Evolutionary conservation across 179 eudicot genomes (phyloP).

Genomic region (Carnegiea gigantea): DNA sequence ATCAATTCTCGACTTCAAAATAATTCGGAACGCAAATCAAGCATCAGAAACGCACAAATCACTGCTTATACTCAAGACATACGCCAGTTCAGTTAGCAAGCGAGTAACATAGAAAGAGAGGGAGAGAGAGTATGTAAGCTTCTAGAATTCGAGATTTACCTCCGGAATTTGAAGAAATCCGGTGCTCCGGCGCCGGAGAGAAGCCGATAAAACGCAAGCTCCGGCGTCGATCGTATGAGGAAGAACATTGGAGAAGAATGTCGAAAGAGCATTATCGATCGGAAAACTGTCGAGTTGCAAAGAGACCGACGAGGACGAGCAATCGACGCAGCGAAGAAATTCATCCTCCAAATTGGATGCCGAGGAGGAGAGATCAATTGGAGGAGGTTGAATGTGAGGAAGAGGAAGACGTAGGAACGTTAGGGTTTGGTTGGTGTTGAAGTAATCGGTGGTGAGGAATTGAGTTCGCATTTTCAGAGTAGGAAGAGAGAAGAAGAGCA

Average conservation of each 20-base stretch:
- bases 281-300: conserved; percentile 38
- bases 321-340: conserved; percentile 31
- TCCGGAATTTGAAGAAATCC: conserved; percentile 24
- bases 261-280: conserved; percentile 48
- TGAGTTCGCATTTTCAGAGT: conserved; percentile 58
- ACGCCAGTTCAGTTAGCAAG: not conserved
- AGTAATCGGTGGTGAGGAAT: conserved; percentile 51
- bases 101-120: not conserved
- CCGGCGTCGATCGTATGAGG: conserved; percentile 39
- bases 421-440: conserved; percentile 44
- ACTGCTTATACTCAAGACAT: not conserved
- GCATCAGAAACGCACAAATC: not conserved
- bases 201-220: conserved; percentile 20
- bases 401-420: conserved; percentile 60
- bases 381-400: conserved; percentile 35
- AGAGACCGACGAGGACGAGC: conserved; percentile 23
- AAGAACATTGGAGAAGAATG: conserved; percentile 56
- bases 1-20: not conserved
- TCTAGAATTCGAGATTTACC: conserved; percentile 23
- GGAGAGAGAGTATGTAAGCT: not conserved
- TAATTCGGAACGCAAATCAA: not conserved
- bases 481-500: not conserved
- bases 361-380: conserved; percentile 27
- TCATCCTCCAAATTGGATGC: conserved; percentile 21
- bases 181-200: not conserved